Evolutionary conservation across 2,329 filamentous ascomycete genomes (phyloP), one percentile per base, ranked within the genome.

Genomic region (Penicillium occitanis): DNA sequence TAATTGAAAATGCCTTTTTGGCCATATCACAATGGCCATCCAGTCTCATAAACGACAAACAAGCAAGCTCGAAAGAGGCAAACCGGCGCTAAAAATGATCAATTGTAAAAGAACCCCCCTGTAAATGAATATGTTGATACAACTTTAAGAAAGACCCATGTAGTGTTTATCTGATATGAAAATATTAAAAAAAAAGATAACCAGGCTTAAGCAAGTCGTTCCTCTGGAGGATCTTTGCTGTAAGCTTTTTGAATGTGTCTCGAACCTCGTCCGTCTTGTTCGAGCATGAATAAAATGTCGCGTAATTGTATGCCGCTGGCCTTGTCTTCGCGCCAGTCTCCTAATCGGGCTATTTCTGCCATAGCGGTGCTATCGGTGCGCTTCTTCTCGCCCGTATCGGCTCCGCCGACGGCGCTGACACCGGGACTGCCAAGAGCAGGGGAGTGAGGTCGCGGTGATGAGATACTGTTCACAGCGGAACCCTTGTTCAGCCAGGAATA

Each of bases 271-370:
- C 91, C 90, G 74, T 96, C 92, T 61, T 88, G 83, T 76, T 97
- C 93, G 57, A 97, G 83, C 67, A 91, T 91, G 22, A 87, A 83
- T 17, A 96, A 82, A 81, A 93, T 88, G 77, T 97, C 94, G 64
- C 94, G 86, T 62, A 96, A 82, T 79, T 97, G 93, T 58, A 97
- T 91, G 30, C 89, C 89, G 70, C 85, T 86, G 37, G 92, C 92
- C 74, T 87, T 88, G 72, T 92, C 90, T 77, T 97, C 93, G 67
- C 91, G 86, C 85, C 89, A 91, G 17, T 85, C 84, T n/a, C 91
- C 91, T 44, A 92, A 80, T 63, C 88, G 86, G 63, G 88, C 87
- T 28, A 86, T 85, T 13, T 44, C 44, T 40, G 50, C 80, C 75
- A 67, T 79, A 71, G 71, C 74, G 71, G 71, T 78, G 13, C 65